phyloP scores from a whole-genome alignment of 1,284 basidiomycete genomes.

The Trichosporon faecale region DNA sequence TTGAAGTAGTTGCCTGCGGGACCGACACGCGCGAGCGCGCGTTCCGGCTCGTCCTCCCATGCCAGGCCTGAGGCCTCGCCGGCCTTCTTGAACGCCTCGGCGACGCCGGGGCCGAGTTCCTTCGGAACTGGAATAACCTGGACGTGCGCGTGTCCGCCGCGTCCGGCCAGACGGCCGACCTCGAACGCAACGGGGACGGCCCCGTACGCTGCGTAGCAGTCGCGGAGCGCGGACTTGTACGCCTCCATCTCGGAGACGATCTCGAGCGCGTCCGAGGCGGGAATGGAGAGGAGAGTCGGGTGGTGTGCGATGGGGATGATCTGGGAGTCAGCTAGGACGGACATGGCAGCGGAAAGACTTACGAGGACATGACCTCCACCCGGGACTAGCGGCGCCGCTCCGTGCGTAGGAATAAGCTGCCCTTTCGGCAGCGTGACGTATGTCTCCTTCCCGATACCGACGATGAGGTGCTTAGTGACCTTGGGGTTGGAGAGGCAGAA shows the following conservation, averaged over 20 bases:
- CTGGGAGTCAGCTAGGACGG: constrained; percentile 23
- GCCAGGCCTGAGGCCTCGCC: constrained; percentile 66
- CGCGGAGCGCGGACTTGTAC: constrained; percentile 72
- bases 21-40: constrained; percentile 58
- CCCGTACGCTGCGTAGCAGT: constrained; percentile 68
- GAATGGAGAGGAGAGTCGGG: constrained; percentile 64
- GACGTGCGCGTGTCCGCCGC: constrained; percentile 91
- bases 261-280: constrained; percentile 67
- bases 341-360: constrained; percentile 18
- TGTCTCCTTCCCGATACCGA: constrained; percentile 84
- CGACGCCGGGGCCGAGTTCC: constrained; percentile 62
- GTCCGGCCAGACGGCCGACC: constrained; percentile 73
- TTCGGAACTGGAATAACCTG: constrained; percentile 79
- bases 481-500: constrained; percentile 92
- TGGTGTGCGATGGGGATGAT: constrained; percentile 77
- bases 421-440: constrained; percentile 92
- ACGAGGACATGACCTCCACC: constrained; percentile 86
- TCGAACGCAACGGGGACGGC: constrained; percentile 76
- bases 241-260: constrained; percentile 76
- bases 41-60: constrained; percentile 62
- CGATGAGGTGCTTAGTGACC: constrained; percentile 85
- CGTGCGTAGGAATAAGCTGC: constrained; percentile 73
- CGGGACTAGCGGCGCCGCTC: constrained; percentile 61
- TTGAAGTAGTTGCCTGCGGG: constrained; percentile 72
- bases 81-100: constrained; percentile 65